phyloP scores from a whole-genome alignment of 1,284 basidiomycete species.

The Jaminaea rosea region DNA sequence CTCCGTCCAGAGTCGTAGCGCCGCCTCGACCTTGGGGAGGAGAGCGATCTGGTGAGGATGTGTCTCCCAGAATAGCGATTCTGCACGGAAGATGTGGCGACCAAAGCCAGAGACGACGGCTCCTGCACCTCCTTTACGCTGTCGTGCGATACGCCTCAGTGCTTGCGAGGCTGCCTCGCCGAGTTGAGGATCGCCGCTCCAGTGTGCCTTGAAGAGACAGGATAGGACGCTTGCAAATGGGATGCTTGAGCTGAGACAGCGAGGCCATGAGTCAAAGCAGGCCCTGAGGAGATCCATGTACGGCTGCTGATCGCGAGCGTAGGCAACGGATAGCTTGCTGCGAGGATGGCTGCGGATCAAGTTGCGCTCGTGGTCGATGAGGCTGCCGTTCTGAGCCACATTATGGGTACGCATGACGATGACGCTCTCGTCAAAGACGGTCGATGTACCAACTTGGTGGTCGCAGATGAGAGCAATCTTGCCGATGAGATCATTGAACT shows the following conservation, averaged over 20 bases:
- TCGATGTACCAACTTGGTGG: conserved; percentile 64
- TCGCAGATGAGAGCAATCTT: conserved; percentile 61
- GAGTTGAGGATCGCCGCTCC: conserved; percentile 67
- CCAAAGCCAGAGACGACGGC: conserved; percentile 64
- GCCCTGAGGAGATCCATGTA: conserved; percentile 67
- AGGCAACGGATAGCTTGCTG: conserved; percentile 59
- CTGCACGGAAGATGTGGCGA: conserved; percentile 67
- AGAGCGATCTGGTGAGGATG: conserved; percentile 57
- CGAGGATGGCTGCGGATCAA: conserved; percentile 56
- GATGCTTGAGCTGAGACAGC: conserved; percentile 56
- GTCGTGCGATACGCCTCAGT: conserved; percentile 64
- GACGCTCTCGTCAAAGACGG: conserved; percentile 77
- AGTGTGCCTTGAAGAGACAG: conserved; percentile 68
- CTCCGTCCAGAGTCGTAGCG: conserved; percentile 66
- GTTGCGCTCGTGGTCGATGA: conserved; percentile 46
- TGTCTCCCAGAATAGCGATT: conserved; percentile 61
- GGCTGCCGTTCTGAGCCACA: background rate
- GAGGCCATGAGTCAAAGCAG: conserved; percentile 76
- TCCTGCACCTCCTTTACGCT: conserved; percentile 51
- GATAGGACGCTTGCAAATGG: conserved; percentile 61
- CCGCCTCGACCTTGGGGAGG: conserved; percentile 56
- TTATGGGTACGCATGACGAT: background rate
- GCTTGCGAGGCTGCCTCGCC: conserved; percentile 63
- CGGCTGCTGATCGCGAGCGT: conserved; percentile 55
- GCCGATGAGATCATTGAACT: conserved; percentile 58